Evolutionary conservation across 257 asterid genomes (phyloP).

Genomic region (Penstemon davidsonii): DNA sequence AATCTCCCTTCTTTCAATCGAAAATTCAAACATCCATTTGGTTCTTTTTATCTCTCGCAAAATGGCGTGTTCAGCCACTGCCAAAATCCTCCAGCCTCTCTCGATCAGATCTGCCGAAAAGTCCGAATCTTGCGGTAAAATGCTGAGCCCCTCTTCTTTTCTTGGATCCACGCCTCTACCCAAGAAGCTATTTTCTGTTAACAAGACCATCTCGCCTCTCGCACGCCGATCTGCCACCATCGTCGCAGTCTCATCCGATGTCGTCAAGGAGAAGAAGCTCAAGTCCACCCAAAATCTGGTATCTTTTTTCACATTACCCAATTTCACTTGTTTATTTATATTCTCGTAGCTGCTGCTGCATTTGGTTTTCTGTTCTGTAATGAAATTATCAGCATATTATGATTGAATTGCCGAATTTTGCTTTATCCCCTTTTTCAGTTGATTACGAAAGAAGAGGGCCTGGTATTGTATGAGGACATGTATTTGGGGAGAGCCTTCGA

Average conservation of each 20-base stretch:
- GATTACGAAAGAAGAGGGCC: conserved; percentile 84
- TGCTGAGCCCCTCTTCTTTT: conserved; percentile 38
- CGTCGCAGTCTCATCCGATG: conserved; percentile 72
- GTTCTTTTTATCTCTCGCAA: neutral
- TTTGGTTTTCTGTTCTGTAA: neutral
- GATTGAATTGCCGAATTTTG: conserved; percentile 12
- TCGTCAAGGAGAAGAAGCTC: conserved; percentile 69
- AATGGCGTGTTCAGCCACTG: conserved; percentile 70
- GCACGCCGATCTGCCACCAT: conserved; percentile 53
- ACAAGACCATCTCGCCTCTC: conserved; percentile 24
- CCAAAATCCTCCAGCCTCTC: conserved; percentile 55
- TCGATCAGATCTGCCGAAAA: conserved; percentile 68
- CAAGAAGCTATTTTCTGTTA: conserved; percentile 36
- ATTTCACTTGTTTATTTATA: conserved; percentile 15
- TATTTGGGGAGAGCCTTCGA: conserved; percentile 80
- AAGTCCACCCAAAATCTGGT: conserved; percentile 63
- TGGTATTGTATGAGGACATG: conserved; percentile 89
- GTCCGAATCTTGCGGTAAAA: conserved; percentile 40
- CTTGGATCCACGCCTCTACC: conserved; percentile 43
- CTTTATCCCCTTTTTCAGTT: conserved; percentile 41
- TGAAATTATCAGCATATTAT: conserved; percentile 1
- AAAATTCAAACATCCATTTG: neutral
- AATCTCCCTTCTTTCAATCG: neutral
- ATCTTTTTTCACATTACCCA: neutral
- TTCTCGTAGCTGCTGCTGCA: conserved; percentile 10